phyloP scores from a whole-genome alignment of 768 basidiomycete species.

The Tylopilus sp. region DNA sequence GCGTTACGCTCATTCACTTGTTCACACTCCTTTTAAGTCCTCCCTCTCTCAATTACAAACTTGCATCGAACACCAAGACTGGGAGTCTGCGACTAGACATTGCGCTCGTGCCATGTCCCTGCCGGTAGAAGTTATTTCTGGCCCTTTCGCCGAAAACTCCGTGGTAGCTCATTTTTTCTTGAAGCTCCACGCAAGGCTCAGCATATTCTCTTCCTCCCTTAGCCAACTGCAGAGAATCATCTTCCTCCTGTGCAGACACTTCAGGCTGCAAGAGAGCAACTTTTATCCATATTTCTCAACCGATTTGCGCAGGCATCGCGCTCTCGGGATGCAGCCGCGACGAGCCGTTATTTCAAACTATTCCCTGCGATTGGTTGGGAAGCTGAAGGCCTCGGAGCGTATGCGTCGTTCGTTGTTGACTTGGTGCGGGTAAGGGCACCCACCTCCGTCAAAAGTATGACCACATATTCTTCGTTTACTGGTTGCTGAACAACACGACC shows the following conservation, averaged over 20 bases:
- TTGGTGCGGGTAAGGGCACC: constrained; percentile 78
- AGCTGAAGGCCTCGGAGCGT: constrained; percentile 84
- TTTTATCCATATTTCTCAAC: constrained; percentile 73
- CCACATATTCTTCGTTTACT: constrained; percentile 6
- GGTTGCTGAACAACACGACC: constrained; percentile 4
- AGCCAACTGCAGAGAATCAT: constrained; percentile 92
- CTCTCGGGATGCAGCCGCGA: constrained; percentile 78
- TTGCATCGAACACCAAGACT: constrained; percentile 79
- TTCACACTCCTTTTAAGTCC: constrained; percentile 44
- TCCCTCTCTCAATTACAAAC: constrained; percentile 56
- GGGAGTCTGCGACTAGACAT: constrained; percentile 92
- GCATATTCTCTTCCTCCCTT: background rate
- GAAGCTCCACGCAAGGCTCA: background rate
- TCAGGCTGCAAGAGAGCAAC: constrained; percentile 64
- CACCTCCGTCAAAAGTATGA: constrained; percentile 75
- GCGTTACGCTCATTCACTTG: constrained; percentile 10
- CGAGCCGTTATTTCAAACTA: constrained; percentile 93
- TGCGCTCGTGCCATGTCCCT: constrained; percentile 90
- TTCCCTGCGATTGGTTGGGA: constrained; percentile 97
- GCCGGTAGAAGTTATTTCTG: constrained; percentile 71
- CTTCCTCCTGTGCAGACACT: constrained; percentile 84
- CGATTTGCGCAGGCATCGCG: constrained; percentile 82
- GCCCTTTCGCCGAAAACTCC: constrained; percentile 80
- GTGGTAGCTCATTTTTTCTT: constrained; percentile 59
- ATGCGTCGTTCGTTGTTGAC: constrained; percentile 90